Conservation (phyloP, 192 early-diverging fungal genomes). For the Gonapodya sp. region DNA sequence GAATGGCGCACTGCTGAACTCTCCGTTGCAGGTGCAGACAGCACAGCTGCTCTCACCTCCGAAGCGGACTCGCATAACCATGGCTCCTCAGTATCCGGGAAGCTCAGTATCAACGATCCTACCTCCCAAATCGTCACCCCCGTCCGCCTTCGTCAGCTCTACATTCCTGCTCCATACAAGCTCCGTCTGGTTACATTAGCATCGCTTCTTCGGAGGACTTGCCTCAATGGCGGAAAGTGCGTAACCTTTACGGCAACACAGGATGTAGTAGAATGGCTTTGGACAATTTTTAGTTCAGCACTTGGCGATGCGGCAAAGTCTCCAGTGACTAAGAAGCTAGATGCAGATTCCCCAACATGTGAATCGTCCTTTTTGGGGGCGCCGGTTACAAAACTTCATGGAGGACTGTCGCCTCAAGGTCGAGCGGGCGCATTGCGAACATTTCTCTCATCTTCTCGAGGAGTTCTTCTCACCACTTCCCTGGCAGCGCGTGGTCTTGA, state of each 20-base stretch:
- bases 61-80: too few species aligned
- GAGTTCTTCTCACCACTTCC: conserved; percentile 89
- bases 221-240: background rate
- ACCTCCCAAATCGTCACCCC: background rate
- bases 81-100: too few species aligned
- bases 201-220: background rate
- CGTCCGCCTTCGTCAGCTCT: background rate
- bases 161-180: background rate
- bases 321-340: conserved; percentile 16
- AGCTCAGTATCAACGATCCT: background rate
- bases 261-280: conserved; percentile 24
- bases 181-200: background rate
- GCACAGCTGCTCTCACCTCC: background rate
- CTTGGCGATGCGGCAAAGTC: conserved; percentile 1
- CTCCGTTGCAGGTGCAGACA: background rate
- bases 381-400: conserved; percentile 76
- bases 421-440: conserved; percentile 65
- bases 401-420: conserved; percentile 68
- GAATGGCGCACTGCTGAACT: background rate
- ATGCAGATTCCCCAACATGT: conserved; percentile 22
- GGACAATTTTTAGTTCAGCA: conserved; percentile 18
- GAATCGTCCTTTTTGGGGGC: conserved; percentile 55
- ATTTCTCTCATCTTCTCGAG: conserved; percentile 53
- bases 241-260: background rate
- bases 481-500: conserved; percentile 97